Evolutionary conservation across 176 grass and related monocot species (phyloP).

Genomic region (Otatea glauca): DNA sequence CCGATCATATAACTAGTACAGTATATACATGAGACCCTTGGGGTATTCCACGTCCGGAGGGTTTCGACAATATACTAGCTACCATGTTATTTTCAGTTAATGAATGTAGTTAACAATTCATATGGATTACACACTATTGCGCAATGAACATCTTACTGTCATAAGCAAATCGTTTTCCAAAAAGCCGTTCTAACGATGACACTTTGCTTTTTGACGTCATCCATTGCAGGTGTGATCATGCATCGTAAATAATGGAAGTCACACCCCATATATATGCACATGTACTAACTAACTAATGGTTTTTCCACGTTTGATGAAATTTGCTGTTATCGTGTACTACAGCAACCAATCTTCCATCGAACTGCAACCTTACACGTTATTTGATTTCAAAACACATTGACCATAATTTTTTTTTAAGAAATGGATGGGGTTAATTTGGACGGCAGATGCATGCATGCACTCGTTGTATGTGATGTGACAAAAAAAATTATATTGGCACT

Average conservation of each 20-base stretch:
- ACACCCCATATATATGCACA: neutral
- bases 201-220: slow-evolving; percentile 29
- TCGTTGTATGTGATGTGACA: neutral
- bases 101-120: slow-evolving; percentile 17
- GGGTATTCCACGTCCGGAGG: no score
- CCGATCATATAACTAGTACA: no score
- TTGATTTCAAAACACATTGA: slow-evolving; percentile 33
- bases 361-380: neutral
- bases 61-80: no score
- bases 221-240: neutral
- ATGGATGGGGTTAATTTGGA: slow-evolving; percentile 10
- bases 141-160: slow-evolving; percentile 16
- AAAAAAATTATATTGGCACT: neutral
- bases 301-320: slow-evolving; percentile 30
- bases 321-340: neutral
- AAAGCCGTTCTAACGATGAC: neutral
- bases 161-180: neutral
- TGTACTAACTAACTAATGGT: neutral
- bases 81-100: neutral
- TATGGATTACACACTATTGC: neutral
- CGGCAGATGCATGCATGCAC: slow-evolving; percentile 6
- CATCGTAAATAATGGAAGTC: slow-evolving; percentile 19
- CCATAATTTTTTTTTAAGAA: neutral
- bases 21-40: no score
- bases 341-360: slow-evolving; percentile 22